Percentiles rank a stretch among this genome's conserved stretches.
These are phyloP conservation scores for Candolleomyces eurysporus DNA, from an alignment of 768 basidiomycete species.

Conservation along the genomic window DNA sequence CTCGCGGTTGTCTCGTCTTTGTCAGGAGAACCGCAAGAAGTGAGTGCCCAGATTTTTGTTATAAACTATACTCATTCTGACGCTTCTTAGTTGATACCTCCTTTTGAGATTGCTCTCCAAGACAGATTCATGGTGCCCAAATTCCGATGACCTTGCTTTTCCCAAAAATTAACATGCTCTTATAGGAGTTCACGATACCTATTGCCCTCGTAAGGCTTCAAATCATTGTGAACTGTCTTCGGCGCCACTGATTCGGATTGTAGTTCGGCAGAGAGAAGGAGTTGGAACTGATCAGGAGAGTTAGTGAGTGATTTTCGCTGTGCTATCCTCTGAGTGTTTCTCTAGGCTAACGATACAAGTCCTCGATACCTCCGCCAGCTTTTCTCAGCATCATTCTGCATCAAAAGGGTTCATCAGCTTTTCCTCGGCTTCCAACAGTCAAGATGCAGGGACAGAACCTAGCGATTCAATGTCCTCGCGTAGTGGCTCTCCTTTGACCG, in stretches of 20 bases:
- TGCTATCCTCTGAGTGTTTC: neutral
- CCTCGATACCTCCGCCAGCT: conserved; percentile 53
- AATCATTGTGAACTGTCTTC: neutral
- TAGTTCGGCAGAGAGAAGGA: conserved; percentile 74
- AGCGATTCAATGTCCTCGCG: conserved; percentile 43
- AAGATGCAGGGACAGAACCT: conserved; percentile 31
- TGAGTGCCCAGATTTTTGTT: conserved; percentile 17
- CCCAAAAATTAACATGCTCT: neutral
- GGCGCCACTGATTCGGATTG: conserved; percentile 4
- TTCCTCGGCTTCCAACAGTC: conserved; percentile 29
- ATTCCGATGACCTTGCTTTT: neutral
- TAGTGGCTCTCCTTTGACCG: conserved; percentile 33
- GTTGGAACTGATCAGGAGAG: conserved; percentile 62
- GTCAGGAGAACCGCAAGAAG: conserved; percentile 57
- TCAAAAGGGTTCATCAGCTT: conserved; percentile 39
- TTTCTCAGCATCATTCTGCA: conserved; percentile 51
- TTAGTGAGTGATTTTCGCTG: conserved; percentile 43
- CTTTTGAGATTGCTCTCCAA: conserved; percentile 62
- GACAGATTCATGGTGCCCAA: conserved; percentile 60
- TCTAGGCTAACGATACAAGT: conserved; percentile 24
- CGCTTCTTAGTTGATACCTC: conserved; percentile 55
- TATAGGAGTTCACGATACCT: conserved; percentile 69
- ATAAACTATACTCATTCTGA: neutral
- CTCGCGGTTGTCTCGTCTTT: conserved; percentile 56
- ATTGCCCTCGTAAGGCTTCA: conserved; percentile 49